phyloP scores from a whole-genome alignment of 441 rosid species.

The Cnidoscolus chayamansa region DNA sequence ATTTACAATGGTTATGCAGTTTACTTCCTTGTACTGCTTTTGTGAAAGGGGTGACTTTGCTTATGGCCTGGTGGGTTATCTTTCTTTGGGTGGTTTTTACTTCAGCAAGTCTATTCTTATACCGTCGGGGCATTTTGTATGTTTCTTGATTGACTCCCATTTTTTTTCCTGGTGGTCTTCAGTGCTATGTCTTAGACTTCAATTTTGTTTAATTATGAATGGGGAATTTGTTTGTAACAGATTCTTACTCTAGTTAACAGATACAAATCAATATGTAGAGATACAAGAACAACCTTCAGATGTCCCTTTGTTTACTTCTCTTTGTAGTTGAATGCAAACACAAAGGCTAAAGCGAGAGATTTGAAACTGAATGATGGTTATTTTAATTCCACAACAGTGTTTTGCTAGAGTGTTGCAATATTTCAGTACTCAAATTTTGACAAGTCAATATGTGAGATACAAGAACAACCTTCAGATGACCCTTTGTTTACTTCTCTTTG shows the following conservation, averaged over 20 bases:
- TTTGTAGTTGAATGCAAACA: not conserved
- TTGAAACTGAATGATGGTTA: not conserved
- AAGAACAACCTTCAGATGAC: not conserved
- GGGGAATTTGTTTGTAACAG: constrained; percentile 20
- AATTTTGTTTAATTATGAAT: constrained; percentile 22
- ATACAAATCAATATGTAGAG: constrained; percentile 4
- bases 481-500: constrained; percentile 8
- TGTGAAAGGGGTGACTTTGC: constrained; percentile 46
- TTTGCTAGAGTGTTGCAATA: not conserved
- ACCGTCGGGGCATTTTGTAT: constrained; percentile 58
- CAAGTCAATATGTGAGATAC: constrained; percentile 14
- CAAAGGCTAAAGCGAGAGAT: not conserved
- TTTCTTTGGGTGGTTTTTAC: constrained; percentile 63
- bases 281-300: constrained; percentile 8
- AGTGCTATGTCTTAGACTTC: constrained; percentile 3
- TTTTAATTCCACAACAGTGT: not conserved
- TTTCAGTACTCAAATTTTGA: too few species aligned
- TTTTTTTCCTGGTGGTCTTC: constrained; percentile 13
- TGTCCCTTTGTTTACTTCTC: constrained; percentile 9
- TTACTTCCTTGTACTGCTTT: constrained; percentile 52
- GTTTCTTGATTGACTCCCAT: constrained; percentile 45
- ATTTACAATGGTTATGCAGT: constrained; percentile 37
- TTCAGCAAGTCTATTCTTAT: constrained; percentile 56
- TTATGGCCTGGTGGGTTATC: constrained; percentile 88
- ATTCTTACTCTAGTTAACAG: constrained; percentile 13